These are phyloP conservation scores for Francoa sonchifolia DNA, from an alignment of 441 rosid genomes.

Conservation along the genomic window DNA sequence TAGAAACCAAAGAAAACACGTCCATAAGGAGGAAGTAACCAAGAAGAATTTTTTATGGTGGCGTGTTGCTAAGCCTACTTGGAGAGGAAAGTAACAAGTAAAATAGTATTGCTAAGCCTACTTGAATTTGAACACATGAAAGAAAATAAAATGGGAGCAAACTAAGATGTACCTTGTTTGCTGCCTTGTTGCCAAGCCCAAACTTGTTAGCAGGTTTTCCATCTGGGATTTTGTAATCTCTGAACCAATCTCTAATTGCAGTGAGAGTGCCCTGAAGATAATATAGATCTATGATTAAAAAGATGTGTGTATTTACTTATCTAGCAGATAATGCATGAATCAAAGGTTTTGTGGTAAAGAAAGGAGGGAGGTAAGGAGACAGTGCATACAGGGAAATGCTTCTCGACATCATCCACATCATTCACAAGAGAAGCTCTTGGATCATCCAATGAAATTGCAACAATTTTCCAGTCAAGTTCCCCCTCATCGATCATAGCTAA, in stretches of 20 bases:
- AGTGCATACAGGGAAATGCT: conserved; percentile 66
- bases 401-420: conserved; percentile 76
- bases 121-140: neutral
- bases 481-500: conserved; percentile 92
- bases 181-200: conserved; percentile 88
- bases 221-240: conserved; percentile 93
- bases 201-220: conserved; percentile 95
- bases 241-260: conserved; percentile 84
- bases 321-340: too few relatives aligned
- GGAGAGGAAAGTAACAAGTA: neutral
- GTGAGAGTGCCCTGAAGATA: conserved; percentile 68
- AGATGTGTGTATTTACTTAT: too few relatives aligned
- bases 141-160: neutral
- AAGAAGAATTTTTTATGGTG: too few relatives aligned
- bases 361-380: neutral
- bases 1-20: too few relatives aligned
- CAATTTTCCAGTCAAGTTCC: conserved; percentile 88
- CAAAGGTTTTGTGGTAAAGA: too few relatives aligned
- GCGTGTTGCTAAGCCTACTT: too few relatives aligned
- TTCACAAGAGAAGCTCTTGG: conserved; percentile 78
- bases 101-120: neutral
- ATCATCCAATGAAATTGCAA: conserved; percentile 78
- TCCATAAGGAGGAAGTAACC: too few relatives aligned
- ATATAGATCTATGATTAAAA: too few relatives aligned
- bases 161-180: conserved; percentile 48